Percentiles rank a stretch among this genome's conserved stretches.
These are phyloP conservation scores for Globisporangium barbulae DNA, from an alignment of 352 stramenopile genomes.

Conservation along the genomic window DNA sequence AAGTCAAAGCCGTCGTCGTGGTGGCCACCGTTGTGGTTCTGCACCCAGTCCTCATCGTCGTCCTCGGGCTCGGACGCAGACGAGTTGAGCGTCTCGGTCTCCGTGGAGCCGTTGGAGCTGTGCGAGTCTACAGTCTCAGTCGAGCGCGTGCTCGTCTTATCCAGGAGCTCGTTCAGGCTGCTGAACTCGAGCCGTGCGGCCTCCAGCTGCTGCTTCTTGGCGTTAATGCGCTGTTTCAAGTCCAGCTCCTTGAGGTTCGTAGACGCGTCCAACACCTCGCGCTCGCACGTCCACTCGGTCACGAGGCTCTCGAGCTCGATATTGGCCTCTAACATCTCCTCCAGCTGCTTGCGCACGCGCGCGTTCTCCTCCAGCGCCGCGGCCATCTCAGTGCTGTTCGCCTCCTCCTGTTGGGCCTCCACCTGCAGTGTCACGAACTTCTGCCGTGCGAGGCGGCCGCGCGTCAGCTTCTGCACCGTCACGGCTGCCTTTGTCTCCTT, in stretches of 20 bases:
- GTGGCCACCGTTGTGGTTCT: slow-evolving; percentile 20
- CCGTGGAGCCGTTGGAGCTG: slow-evolving; percentile 37
- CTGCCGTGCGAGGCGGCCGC: slow-evolving; percentile 41
- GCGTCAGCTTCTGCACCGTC: slow-evolving; percentile 39
- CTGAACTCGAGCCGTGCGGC: slow-evolving; percentile 37
- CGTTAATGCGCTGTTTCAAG: slow-evolving; percentile 50
- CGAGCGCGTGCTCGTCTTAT: slow-evolving; percentile 28
- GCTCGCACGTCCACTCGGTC: slow-evolving; percentile 51
- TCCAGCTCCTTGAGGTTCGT: slow-evolving; percentile 55
- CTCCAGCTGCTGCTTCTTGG: slow-evolving; percentile 48
- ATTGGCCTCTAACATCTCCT: slow-evolving; percentile 56
- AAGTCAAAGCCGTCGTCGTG: slow-evolving; percentile 35
- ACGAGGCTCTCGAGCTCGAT: slow-evolving; percentile 55
- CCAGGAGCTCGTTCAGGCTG: slow-evolving; percentile 41
- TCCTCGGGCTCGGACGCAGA: slow-evolving; percentile 32
- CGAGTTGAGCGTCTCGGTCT: slow-evolving; percentile 41
- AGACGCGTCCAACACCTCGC: slow-evolving; percentile 52
- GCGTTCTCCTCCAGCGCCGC: slow-evolving; percentile 53
- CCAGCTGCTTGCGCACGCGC: slow-evolving; percentile 49
- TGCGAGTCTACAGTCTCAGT: slow-evolving; percentile 43
- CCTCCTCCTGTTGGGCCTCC: slow-evolving; percentile 29
- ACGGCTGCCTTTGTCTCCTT: slow-evolving; percentile 28
- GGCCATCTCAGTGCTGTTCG: slow-evolving; percentile 29
- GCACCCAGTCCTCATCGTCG: slow-evolving; percentile 20
- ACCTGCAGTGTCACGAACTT: slow-evolving; percentile 54